Base-by-base conservation (phyloP, 2,329 filamentous ascomycete genomes). In the Cladosporium sp. region DNA sequence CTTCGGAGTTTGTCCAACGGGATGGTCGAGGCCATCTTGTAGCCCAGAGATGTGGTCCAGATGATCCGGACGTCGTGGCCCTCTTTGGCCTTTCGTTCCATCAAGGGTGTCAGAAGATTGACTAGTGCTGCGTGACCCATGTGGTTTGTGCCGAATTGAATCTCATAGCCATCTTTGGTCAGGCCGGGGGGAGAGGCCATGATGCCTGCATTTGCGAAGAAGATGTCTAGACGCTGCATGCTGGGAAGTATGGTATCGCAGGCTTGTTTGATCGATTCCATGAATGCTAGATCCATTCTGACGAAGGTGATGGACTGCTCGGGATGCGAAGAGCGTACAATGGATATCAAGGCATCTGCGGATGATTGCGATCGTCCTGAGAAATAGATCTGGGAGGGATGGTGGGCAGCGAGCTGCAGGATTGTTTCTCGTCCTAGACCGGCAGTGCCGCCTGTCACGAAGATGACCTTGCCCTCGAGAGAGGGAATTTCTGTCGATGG, bases 341-440 rank as follows among this genome's bases (percentile, higher is more conserved):
- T 73, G 2, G 72, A 68, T 13, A 77, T 68, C 37, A 82, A 76
- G 13, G 76, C 73, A 10, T 76, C 71, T 19, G 73, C 76, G 10
- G 75, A 75, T 44, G 75, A 71, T 47, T 81, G 78, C 2, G 79
- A 65, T 35, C 68, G 59, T 1, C 63, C 80, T 10, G 75, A 80
- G 58, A 85, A 75, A 69, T 80, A 83, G 60, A 85, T 78, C 55
- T 81, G 77, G 0, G 72, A 70, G 1, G 82, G 80, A 8, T 72
- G 67, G 64, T 83, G 81, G 57, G 71, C 73, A 12, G 77, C 76
- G 42, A 83, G 72, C 53, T 78, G 73, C 28, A 74, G 64, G 37
- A 81, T 68, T 6, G 77, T 76, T 61, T 79, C 59, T 54, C 25
- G 40, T 17, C 65, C 66, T 12, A 68, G 61, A 36, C 65, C 66